Conservation (phyloP, 768 basidiomycete species). For the Tulasnella sp. region DNA sequence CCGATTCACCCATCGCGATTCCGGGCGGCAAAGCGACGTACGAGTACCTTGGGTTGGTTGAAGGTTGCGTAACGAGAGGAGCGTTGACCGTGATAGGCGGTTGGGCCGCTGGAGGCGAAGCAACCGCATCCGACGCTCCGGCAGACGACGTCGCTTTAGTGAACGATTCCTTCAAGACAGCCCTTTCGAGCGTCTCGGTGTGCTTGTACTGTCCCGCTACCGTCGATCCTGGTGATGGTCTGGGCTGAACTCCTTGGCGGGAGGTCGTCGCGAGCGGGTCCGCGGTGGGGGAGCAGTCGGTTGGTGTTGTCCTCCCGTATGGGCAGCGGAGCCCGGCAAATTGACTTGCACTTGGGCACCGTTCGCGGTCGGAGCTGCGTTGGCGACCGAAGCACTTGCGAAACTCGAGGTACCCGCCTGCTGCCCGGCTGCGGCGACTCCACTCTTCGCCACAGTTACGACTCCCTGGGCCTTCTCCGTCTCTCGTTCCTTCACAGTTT, state of each 20-base stretch:
- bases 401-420: background rate
- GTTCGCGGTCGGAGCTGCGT: background rate
- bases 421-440: background rate
- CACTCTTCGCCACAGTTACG: background rate
- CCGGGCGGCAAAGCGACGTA: constrained; percentile 52
- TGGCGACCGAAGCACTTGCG: background rate
- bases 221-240: background rate
- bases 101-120: background rate
- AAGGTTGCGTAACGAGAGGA: constrained; percentile 36
- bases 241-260: background rate
- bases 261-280: background rate
- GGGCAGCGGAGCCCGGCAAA: background rate
- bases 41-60: constrained; percentile 56
- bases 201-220: background rate
- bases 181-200: background rate
- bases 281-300: background rate
- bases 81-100: background rate
- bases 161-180: background rate
- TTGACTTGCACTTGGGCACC: background rate
- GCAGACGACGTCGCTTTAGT: background rate
- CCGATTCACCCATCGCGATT: constrained; percentile 59
- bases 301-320: background rate
- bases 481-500: background rate
- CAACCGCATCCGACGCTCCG: background rate
- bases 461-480: background rate